Evolutionary conservation across 2,329 filamentous ascomycete species (phyloP), one percentile per base, ranked within the genome.

Genomic region (Fonsecaea multimorphosa): DNA sequence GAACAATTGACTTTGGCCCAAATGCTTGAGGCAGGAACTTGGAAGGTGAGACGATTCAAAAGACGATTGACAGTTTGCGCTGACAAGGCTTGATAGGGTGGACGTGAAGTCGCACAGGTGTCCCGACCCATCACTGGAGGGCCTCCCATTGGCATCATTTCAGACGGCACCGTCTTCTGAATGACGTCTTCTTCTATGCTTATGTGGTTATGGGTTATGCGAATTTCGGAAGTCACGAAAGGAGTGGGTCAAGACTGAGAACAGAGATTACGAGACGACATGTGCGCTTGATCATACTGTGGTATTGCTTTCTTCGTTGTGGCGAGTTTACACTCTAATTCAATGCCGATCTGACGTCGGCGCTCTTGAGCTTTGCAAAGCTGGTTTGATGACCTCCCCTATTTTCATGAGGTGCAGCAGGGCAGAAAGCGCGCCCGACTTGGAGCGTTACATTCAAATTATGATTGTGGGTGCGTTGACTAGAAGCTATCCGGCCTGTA

Each of bases 91-190:
- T 57, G 51, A 51, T 70, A 87, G 93, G 94, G 94, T 73, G 95
- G 95, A 66, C 89, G 95, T 75, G 95, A 98, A 80, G 91, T 98
- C 76, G 95, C 95, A 69, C 94, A 97, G 81, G 92, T 97, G 70
- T 94, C 92, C 72, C 86, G 95, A 72, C 95, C 95, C 24, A 98
- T 97, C 74, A 98, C 95, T 59, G 97, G 95, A 80, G 92, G 96
- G 77, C 92, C 94, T 34, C 95, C 95, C 3, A 98, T 99, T 75
- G 89, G 97, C 80, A 97, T 98, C 73, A 86, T 96, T 72, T 97
- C 92, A 70, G 95, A 99, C 77, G 95, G 95, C 68, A 98, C 95
- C 27, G 92, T 99, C 71, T 98, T 99, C 77, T 97, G 87, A 78
- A 64, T 19, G 31, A n/a, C 27, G n/a, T 19, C 22, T 40, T 32